A percentile compares a stretch with the other conserved stretches of the same genome.
Conservation (phyloP, 139 green algal genomes). For the Penium margaritaceum region DNA sequence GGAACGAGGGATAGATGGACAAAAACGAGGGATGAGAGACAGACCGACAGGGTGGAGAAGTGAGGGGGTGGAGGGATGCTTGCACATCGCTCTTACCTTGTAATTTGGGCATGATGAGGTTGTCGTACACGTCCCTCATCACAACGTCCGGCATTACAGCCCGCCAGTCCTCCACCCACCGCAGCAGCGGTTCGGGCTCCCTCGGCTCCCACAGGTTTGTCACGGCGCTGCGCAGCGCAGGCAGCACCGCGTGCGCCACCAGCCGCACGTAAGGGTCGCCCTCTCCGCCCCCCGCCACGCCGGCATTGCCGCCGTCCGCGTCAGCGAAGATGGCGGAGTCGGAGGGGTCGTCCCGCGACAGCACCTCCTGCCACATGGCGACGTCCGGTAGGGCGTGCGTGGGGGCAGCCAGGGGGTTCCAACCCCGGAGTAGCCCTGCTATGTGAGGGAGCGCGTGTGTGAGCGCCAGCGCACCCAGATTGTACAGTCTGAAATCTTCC, state of each 20-base stretch:
- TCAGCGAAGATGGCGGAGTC: slow-evolving; percentile 35
- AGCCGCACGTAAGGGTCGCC: slow-evolving; percentile 68
- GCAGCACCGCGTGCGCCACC: slow-evolving; percentile 71
- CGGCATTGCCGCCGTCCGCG: slow-evolving; percentile 61
- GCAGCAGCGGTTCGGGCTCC: slow-evolving; percentile 71
- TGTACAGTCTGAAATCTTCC: slow-evolving; percentile 81
- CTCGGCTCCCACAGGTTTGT: slow-evolving; percentile 71
- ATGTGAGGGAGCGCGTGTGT: slow-evolving; percentile 48
- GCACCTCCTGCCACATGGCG: slow-evolving; percentile 19
- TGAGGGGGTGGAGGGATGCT: no score
- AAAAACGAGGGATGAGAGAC: no score
- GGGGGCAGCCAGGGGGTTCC: slow-evolving; percentile 23
- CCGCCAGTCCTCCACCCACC: slow-evolving; percentile 75
- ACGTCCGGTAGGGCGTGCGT: slow-evolving; percentile 19
- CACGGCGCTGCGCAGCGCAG: slow-evolving; percentile 61
- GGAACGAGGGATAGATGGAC: no score
- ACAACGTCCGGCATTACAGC: slow-evolving; percentile 48
- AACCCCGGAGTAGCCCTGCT: slow-evolving; percentile 32
- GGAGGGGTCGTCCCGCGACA: neutral
- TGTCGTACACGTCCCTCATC: slow-evolving; percentile 17
- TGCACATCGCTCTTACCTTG: no score
- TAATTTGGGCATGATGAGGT: no score
- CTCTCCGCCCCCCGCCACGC: slow-evolving; percentile 54
- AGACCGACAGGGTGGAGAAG: no score
- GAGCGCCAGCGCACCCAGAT: slow-evolving; percentile 63